phyloP scores from a whole-genome alignment of 2,329 filamentous ascomycete species.

The Grosmannia huntii region DNA sequence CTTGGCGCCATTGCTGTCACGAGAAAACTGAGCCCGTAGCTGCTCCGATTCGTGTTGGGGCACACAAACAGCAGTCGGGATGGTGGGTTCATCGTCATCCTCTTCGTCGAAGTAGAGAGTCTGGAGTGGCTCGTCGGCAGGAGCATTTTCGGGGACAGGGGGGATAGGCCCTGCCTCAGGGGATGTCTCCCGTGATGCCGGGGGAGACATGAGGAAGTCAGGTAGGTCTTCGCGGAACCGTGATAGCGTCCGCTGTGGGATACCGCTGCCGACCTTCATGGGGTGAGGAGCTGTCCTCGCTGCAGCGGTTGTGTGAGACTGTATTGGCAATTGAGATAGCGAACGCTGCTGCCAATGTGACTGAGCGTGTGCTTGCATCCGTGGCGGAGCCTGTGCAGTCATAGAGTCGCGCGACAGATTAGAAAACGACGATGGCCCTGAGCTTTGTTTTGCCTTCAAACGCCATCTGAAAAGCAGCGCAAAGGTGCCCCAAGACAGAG shows the following conservation, averaged over 20 bases:
- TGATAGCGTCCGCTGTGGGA: conserved; percentile 71
- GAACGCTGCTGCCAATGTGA: conserved; percentile 1
- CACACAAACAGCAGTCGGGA: neutral
- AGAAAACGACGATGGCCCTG: conserved; percentile 66
- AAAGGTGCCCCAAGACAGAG: conserved; percentile 50
- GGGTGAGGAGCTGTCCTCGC: conserved; percentile 10
- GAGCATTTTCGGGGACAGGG: conserved; percentile 12
- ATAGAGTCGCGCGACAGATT: conserved; percentile 89
- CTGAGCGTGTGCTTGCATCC: neutral
- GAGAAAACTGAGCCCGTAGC: neutral
- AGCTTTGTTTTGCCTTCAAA: conserved; percentile 41
- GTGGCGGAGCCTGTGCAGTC: conserved; percentile 20
- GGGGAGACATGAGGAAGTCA: conserved; percentile 74
- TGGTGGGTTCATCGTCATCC: conserved; percentile 14
- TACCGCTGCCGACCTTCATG: conserved; percentile 25
- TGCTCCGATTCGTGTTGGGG: neutral
- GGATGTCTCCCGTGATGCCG: conserved; percentile 68
- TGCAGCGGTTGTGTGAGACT: conserved; percentile 16
- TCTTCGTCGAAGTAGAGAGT: conserved; percentile 10
- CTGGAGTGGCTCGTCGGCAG: conserved; percentile 10
- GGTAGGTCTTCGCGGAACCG: conserved; percentile 88
- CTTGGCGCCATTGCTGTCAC: neutral
- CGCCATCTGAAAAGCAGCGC: conserved; percentile 53
- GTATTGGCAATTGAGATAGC: neutral
- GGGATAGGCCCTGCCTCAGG: conserved; percentile 46